phyloP scores from a whole-genome alignment of 345 rosid genomes.

The Isatis tinctoria region DNA sequence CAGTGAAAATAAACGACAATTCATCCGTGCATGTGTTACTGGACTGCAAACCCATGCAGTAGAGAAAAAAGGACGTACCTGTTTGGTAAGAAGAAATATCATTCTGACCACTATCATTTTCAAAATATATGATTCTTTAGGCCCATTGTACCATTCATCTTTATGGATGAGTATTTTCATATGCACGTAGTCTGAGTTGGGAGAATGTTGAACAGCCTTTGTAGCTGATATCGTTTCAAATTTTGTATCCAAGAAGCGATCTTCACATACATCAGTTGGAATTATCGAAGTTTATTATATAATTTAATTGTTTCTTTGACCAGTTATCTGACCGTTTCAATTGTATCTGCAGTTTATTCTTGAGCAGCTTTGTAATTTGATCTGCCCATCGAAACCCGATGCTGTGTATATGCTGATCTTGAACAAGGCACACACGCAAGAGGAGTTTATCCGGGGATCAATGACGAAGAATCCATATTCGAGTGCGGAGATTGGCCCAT shows the following conservation, averaged over 20 bases:
- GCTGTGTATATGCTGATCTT: slow-evolving; percentile 81
- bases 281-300: background rate
- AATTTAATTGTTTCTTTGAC: background rate
- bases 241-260: background rate
- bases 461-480: slow-evolving; percentile 99
- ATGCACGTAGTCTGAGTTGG: background rate
- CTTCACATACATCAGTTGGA: slow-evolving; percentile 14
- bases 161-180: background rate
- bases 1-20: slow-evolving; percentile 89
- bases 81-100: slow-evolving; percentile 54
- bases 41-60: slow-evolving; percentile 89
- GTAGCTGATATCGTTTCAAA: slow-evolving; percentile 9
- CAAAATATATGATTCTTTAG: slow-evolving; percentile 1
- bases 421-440: slow-evolving; percentile 95
- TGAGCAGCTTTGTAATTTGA: slow-evolving; percentile 98
- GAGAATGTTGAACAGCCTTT: slow-evolving; percentile 6
- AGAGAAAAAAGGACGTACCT: slow-evolving; percentile 79
- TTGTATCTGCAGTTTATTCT: slow-evolving; percentile 76
- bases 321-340: slow-evolving; percentile 26
- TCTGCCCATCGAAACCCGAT: slow-evolving; percentile 97
- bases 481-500: slow-evolving; percentile 93
- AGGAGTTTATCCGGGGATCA: slow-evolving; percentile 96
- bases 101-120: slow-evolving; percentile 10
- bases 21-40: slow-evolving; percentile 84
- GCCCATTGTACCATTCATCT: too few relatives aligned